Percentiles rank a stretch among this genome's conserved stretches.
phyloP scores from a whole-genome alignment of 306 rosid genomes.

The Styphnolobium japonicum region DNA sequence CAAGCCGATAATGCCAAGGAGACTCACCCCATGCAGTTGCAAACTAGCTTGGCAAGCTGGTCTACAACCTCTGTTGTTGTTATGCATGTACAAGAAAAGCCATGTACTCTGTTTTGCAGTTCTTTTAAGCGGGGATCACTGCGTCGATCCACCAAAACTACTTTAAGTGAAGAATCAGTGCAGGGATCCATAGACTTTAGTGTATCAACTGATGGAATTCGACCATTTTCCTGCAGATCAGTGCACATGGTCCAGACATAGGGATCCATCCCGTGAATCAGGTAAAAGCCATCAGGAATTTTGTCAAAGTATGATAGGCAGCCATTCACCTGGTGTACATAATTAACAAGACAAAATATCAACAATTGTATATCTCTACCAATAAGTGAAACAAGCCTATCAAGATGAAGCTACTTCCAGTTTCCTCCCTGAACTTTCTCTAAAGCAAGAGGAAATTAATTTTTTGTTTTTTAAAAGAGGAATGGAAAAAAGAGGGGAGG shows the following conservation, averaged over 20 bases:
- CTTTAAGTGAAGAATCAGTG: conserved; percentile 61
- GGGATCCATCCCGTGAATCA: conserved; percentile 73
- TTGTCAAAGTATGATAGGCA: conserved; percentile 74
- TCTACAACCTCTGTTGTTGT: conserved; percentile 69
- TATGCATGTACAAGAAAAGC: conserved; percentile 51
- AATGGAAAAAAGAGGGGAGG: not conserved
- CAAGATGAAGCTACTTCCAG: not conserved
- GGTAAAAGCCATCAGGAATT: conserved; percentile 80
- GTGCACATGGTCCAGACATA: conserved; percentile 75
- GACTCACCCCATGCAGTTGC: conserved; percentile 75
- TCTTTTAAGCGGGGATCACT: conserved; percentile 72
- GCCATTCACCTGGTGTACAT: conserved; percentile 74
- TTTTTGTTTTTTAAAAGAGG: not conserved
- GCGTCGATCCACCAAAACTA: conserved; percentile 58
- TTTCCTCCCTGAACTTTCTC: not conserved
- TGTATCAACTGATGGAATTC: conserved; percentile 69
- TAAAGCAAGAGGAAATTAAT: not conserved
- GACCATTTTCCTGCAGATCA: conserved; percentile 69
- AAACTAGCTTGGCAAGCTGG: conserved; percentile 75
- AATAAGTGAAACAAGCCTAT: not conserved
- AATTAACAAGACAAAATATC: conserved; percentile 18
- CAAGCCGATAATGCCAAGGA: conserved; percentile 19
- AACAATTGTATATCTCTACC: not conserved
- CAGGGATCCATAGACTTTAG: conserved; percentile 56
- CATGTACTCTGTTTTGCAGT: conserved; percentile 52